phyloP scores from a whole-genome alignment of 495 filamentous ascomycete species.

The Penicillium fimorum region DNA sequence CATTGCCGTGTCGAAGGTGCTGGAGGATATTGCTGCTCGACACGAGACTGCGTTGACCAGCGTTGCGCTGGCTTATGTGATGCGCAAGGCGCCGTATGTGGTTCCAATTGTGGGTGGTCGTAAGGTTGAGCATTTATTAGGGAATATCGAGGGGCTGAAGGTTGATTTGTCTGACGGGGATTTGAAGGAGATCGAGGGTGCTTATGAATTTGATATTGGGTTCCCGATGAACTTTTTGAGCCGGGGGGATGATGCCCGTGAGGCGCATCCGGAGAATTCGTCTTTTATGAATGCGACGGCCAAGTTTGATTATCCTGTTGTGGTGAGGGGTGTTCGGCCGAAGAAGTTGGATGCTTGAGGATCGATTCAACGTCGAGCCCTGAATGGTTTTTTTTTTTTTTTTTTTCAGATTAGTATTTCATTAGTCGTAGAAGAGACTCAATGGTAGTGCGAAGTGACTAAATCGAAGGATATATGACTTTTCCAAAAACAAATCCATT shows the following conservation, averaged over 20 bases:
- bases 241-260: slow-evolving; percentile 11
- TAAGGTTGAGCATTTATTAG: slow-evolving; percentile 63
- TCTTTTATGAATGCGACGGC: slow-evolving; percentile 18
- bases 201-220: slow-evolving; percentile 59
- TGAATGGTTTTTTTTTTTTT: no score
- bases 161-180: slow-evolving; percentile 59
- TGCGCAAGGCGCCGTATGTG: slow-evolving; percentile 73
- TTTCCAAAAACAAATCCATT: slow-evolving; percentile 31
- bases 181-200: slow-evolving; percentile 62
- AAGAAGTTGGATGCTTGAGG: slow-evolving; percentile 23
- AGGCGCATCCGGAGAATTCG: slow-evolving; percentile 22
- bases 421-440: neutral
- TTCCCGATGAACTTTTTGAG: slow-evolving; percentile 57
- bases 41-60: slow-evolving; percentile 51
- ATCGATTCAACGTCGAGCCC: neutral
- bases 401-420: neutral
- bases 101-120: slow-evolving; percentile 70
- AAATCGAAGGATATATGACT: slow-evolving; percentile 1
- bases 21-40: slow-evolving; percentile 59
- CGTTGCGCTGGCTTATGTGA: slow-evolving; percentile 67
- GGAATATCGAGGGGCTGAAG: slow-evolving; percentile 65
- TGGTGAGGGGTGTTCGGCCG: slow-evolving; percentile 16
- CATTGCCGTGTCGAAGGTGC: slow-evolving; percentile 46
- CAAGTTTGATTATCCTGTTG: slow-evolving; percentile 28
- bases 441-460: neutral